Evolutionary conservation across 805 yeast species (phyloP).

Genomic region (Candida orba): DNA sequence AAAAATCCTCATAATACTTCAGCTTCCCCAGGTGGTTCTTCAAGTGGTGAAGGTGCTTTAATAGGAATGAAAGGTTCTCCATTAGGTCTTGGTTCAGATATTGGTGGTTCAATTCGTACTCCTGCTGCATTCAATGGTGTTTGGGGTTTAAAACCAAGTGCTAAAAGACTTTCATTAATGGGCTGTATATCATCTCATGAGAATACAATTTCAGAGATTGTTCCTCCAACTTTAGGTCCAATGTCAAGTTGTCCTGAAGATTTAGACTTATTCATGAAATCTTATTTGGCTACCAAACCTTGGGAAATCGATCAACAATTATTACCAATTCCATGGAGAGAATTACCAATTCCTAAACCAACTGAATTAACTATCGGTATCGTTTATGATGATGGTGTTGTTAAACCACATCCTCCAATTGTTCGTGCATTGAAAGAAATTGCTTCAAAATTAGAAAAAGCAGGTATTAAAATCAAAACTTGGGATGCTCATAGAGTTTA

Average conservation of each 20-base stretch:
- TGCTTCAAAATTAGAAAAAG: constrained; percentile 45
- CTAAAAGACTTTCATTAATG: constrained; percentile 41
- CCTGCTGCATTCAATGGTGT: constrained; percentile 62
- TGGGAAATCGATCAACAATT: constrained; percentile 41
- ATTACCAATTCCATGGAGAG: constrained; percentile 34
- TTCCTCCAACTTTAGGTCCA: constrained; percentile 64
- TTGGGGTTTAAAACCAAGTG: constrained; percentile 57
- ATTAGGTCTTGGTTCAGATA: constrained; percentile 62
- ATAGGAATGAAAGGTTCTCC: constrained; percentile 54
- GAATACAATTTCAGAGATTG: constrained; percentile 38
- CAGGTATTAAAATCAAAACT: constrained; percentile 51
- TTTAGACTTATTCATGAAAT: constrained; percentile 59
- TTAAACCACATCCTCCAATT: constrained; percentile 62
- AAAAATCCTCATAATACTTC: constrained; percentile 51
- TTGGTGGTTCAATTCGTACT: constrained; percentile 63
- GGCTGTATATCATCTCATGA: constrained; percentile 9
- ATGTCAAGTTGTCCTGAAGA: constrained; percentile 59
- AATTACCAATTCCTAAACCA: constrained; percentile 30
- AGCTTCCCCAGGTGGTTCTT: constrained; percentile 64
- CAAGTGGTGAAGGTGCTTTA: constrained; percentile 66
- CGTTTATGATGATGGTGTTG: constrained; percentile 56
- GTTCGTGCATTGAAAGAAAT: constrained; percentile 47
- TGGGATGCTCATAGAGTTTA: constrained; percentile 53
- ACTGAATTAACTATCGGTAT: constrained; percentile 49
- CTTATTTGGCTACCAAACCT: constrained; percentile 42